A percentile compares a stretch with the other conserved stretches of the same genome.
Conservation (phyloP, 1,139 yeast genomes). For the Yamadazyma oceani region DNA sequence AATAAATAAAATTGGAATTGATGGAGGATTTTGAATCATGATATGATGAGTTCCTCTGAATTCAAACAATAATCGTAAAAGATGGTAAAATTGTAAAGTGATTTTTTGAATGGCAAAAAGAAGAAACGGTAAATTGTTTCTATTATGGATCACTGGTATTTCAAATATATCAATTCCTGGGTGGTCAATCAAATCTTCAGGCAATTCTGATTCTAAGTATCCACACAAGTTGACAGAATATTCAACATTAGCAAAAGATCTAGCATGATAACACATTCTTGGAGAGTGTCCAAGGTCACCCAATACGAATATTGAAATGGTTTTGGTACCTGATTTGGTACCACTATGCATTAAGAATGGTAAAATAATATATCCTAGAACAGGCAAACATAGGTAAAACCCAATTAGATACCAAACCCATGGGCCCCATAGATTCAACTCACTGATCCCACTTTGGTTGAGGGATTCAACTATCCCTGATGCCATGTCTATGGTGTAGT, state of each 20-base stretch:
- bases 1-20: constrained; percentile 75
- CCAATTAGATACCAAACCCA: constrained; percentile 41
- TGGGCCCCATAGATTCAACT: constrained; percentile 24
- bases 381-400: constrained; percentile 35
- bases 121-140: constrained; percentile 49
- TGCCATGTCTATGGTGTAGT: neutral
- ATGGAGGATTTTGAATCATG: constrained; percentile 92
- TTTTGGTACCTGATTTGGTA: constrained; percentile 31
- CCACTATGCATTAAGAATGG: constrained; percentile 28
- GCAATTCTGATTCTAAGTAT: constrained; percentile 62
- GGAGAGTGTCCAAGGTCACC: constrained; percentile 98
- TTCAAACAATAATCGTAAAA: constrained; percentile 48
- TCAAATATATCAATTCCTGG: constrained; percentile 52
- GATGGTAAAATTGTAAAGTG: constrained; percentile 47
- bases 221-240: constrained; percentile 86
- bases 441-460: constrained; percentile 2
- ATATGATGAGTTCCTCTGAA: constrained; percentile 67
- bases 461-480: neutral
- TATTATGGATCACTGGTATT: constrained; percentile 48
- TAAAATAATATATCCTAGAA: constrained; percentile 34
- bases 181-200: constrained; percentile 50
- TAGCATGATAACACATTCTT: constrained; percentile 89
- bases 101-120: constrained; percentile 64
- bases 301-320: constrained; percentile 75
- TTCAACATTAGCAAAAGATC: constrained; percentile 67